Conservation (phyloP, 2,329 filamentous ascomycete species). For the Aspergillus proliferans region DNA sequence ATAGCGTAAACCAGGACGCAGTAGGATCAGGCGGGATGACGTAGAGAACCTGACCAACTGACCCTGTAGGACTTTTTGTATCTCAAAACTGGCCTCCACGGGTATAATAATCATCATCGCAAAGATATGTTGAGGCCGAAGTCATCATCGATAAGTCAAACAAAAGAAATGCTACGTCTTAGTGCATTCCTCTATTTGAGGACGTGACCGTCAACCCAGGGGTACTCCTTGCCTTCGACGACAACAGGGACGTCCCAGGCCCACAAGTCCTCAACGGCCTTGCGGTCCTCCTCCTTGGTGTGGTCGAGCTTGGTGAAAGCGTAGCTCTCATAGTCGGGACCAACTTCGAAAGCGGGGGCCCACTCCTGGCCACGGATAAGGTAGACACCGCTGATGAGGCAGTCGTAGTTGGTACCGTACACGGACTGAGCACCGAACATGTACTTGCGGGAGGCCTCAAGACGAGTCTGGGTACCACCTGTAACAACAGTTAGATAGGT, state of each 20-base stretch:
- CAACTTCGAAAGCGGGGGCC: constrained; percentile 85
- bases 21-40: neutral
- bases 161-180: neutral
- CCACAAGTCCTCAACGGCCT: constrained; percentile 84
- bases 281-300: constrained; percentile 73
- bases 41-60: neutral
- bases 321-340: constrained; percentile 96
- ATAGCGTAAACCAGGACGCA: constrained; percentile 6
- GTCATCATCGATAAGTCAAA: neutral
- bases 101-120: too few relatives aligned
- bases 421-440: constrained; percentile 87
- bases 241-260: constrained; percentile 79
- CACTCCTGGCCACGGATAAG: constrained; percentile 87
- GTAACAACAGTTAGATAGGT: constrained; percentile 1
- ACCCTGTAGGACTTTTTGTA: too few relatives aligned
- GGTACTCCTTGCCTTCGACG: constrained; percentile 80
- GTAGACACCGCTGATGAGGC: constrained; percentile 87
- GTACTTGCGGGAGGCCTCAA: constrained; percentile 97
- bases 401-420: constrained; percentile 83
- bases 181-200: constrained; percentile 72
- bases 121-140: neutral
- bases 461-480: constrained; percentile 92
- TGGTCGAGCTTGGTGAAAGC: constrained; percentile 93
- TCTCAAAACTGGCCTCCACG: too few relatives aligned
- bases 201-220: constrained; percentile 89